These are phyloP conservation scores for Nitzschia palea DNA, from an alignment of 108 stramenopile genomes.

Conservation along the genomic window DNA sequence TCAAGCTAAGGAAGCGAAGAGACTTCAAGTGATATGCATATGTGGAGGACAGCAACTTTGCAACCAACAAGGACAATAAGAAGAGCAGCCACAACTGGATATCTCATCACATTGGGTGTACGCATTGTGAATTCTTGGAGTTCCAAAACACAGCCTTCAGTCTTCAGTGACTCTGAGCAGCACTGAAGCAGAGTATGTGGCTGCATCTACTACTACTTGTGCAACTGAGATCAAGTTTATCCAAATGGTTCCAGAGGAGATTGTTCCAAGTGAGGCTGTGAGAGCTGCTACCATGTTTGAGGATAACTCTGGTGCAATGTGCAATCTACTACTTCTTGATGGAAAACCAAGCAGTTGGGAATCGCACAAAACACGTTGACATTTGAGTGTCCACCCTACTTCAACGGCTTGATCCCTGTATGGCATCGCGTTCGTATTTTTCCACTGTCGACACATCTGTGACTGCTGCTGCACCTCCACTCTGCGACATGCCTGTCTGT, in stretches of 20 bases:
- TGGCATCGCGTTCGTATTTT: too few species aligned
- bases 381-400: too few species aligned
- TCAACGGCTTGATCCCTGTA: too few species aligned
- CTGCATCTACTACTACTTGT: not conserved
- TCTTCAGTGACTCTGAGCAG: not conserved
- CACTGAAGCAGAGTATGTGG: slow-evolving; percentile 24
- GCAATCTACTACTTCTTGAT: too few species aligned
- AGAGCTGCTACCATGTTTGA: slow-evolving; percentile 10
- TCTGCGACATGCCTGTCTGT: too few species aligned
- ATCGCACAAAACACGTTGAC: slow-evolving; percentile 29
- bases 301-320: slow-evolving; percentile 28
- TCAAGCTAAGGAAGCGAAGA: not conserved
- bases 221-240: slow-evolving; percentile 19
- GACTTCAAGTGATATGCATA: not conserved
- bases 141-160: slow-evolving; percentile 12
- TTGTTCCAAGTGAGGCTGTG: not conserved
- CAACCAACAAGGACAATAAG: not conserved
- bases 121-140: too few species aligned
- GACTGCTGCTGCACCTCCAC: too few species aligned
- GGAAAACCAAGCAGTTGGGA: slow-evolving; percentile 19
- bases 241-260: slow-evolving; percentile 17
- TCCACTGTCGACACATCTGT: too few species aligned
- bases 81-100: not conserved
- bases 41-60: not conserved
- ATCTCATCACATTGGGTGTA: not conserved